Evolutionary conservation across 768 basidiomycete genomes (phyloP).

Genomic region (Suillus subaureus): DNA sequence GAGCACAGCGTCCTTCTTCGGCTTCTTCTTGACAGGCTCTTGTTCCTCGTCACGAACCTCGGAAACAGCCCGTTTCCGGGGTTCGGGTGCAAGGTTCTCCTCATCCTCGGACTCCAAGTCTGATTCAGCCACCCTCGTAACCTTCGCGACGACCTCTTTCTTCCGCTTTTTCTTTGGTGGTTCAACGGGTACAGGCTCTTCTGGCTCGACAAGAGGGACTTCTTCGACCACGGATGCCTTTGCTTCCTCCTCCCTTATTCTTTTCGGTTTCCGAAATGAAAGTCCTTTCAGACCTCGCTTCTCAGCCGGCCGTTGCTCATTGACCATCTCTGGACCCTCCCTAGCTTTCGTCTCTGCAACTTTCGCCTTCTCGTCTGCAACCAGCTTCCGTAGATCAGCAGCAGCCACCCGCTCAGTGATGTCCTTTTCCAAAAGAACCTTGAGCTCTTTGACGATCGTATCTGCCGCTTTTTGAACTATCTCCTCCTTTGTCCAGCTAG

Average conservation of each 20-base stretch:
- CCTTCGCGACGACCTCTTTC: constrained; percentile 43
- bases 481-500: constrained; percentile 53
- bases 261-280: constrained; percentile 48
- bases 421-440: constrained; percentile 60
- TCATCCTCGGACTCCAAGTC: constrained; percentile 69
- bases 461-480: constrained; percentile 57
- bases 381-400: constrained; percentile 51
- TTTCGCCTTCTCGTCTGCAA: constrained; percentile 53
- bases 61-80: constrained; percentile 48
- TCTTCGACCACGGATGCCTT: constrained; percentile 25
- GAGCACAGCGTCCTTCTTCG: constrained; percentile 25
- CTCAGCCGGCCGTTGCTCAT: constrained; percentile 51
- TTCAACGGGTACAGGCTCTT: constrained; percentile 39
- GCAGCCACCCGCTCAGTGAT: constrained; percentile 63
- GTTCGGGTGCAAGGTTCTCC: constrained; percentile 35
- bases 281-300: constrained; percentile 45
- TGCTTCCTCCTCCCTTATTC: constrained; percentile 38
- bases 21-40: constrained; percentile 48
- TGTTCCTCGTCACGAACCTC: constrained; percentile 42
- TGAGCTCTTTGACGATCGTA: constrained; percentile 60
- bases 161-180: constrained; percentile 62
- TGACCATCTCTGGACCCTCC: constrained; percentile 34
- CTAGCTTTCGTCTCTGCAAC: constrained; percentile 28
- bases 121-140: constrained; percentile 40
- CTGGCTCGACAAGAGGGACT: constrained; percentile 29